A percentile compares a stretch with the other conserved stretches of the same genome.
Evolutionary conservation across 2,329 filamentous ascomycete genomes (phyloP).

Genomic region (Fusarium sp.): DNA sequence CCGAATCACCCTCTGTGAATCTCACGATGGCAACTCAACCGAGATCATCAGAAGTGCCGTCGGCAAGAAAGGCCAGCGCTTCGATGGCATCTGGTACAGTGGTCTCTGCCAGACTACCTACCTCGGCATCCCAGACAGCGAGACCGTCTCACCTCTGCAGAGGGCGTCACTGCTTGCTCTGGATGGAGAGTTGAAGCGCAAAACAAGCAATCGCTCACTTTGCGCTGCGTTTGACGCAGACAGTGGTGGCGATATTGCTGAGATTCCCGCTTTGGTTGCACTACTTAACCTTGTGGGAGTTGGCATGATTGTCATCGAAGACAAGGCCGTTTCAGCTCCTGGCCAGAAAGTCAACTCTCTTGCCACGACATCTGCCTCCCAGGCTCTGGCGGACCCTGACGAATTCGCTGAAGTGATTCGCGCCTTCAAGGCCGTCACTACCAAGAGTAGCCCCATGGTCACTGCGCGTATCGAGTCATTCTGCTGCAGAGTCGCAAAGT

Average conservation of each 20-base stretch:
- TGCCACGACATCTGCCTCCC: constrained; percentile 19
- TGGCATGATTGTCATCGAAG: constrained; percentile 26
- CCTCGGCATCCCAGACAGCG: constrained; percentile 21
- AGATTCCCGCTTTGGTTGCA: constrained; percentile 22
- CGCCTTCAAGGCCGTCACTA: constrained; percentile 5
- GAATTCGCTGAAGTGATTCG: constrained; percentile 19
- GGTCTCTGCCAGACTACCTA: constrained; percentile 30
- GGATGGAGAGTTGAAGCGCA: constrained; percentile 21
- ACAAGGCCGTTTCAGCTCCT: constrained; percentile 24
- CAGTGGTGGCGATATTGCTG: constrained; percentile 18
- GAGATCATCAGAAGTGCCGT: constrained; percentile 22
- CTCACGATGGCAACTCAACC: constrained; percentile 20
- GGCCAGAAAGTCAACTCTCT: constrained; percentile 29
- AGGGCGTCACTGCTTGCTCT: constrained; percentile 17
- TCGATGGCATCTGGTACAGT: constrained; percentile 31
- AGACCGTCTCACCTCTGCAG: constrained; percentile 17
- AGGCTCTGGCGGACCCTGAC: constrained; percentile 14
- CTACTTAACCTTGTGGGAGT: constrained; percentile 22
- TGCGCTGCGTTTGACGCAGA: constrained; percentile 27
- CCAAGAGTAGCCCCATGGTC: constrained; percentile 8
- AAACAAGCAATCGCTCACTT: constrained; percentile 18
- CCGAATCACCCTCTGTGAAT: constrained; percentile 16
- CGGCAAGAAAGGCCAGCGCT: constrained; percentile 18
- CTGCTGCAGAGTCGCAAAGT: constrained; percentile 1
- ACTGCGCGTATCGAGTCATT: constrained; percentile 14